These are phyloP conservation scores for Byssoonygena ceratinophila DNA, from an alignment of 2,329 filamentous ascomycete genomes.

Conservation along the genomic window DNA sequence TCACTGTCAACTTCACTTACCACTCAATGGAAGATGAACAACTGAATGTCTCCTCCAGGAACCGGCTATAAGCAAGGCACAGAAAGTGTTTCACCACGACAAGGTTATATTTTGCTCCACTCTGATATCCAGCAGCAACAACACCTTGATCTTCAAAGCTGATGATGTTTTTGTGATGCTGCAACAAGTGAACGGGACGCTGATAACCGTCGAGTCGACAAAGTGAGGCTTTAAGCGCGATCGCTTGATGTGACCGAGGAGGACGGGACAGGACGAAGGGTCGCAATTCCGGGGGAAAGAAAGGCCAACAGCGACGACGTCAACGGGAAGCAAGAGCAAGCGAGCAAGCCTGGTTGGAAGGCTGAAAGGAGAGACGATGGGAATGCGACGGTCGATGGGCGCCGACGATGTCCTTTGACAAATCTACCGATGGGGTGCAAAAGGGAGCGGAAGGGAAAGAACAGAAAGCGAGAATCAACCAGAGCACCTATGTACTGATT, in stretches of 20 bases:
- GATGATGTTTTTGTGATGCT: not conserved
- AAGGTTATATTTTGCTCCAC: not conserved
- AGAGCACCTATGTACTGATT: conserved; percentile 5
- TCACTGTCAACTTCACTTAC: conserved; percentile 4
- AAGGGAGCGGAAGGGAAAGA: not conserved
- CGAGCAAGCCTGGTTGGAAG: not conserved
- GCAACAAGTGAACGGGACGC: not conserved
- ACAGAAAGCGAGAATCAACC: conserved; percentile 8
- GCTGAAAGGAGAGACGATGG: conserved; percentile 1
- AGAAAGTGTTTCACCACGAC: not conserved
- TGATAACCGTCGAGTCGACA: too few relatives aligned
- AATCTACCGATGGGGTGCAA: conserved; percentile 7
- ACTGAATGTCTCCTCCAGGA: conserved; percentile 85
- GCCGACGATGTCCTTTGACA: not conserved
- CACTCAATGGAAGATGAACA: conserved; percentile 73
- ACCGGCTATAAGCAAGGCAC: conserved; percentile 34
- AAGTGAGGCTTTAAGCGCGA: not conserved
- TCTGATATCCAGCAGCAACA: not conserved
- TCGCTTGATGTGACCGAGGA: not conserved
- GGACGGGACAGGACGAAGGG: not conserved
- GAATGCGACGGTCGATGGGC: conserved; percentile 4
- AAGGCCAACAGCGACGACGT: not conserved
- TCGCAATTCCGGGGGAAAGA: conserved; percentile 5
- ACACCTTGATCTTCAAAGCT: not conserved
- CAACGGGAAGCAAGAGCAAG: not conserved